Evolutionary conservation across 768 basidiomycete genomes (phyloP).

Genomic region (Candolleomyces aberdarensis): DNA sequence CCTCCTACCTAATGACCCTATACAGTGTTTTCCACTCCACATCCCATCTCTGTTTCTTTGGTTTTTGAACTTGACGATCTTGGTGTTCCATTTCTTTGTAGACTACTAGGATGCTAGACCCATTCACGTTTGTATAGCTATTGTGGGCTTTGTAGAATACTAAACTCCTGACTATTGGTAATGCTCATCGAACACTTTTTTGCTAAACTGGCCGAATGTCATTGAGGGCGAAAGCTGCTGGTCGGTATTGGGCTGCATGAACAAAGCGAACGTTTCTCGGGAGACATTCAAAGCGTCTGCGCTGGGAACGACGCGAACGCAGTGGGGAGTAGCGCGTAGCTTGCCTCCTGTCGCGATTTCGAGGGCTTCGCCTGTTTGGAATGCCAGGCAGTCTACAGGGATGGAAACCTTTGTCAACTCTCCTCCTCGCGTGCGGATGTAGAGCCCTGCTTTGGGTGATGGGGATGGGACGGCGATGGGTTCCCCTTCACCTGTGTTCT

Average conservation of each 20-base stretch:
- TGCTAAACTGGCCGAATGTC: conserved; percentile 91
- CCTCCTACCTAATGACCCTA: conserved; percentile 16
- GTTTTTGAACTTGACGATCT: neutral
- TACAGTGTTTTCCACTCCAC: neutral
- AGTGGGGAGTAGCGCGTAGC: conserved; percentile 92
- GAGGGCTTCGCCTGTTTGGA: conserved; percentile 96
- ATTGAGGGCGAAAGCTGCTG: conserved; percentile 64
- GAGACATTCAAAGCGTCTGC: conserved; percentile 47
- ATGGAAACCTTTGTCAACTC: conserved; percentile 81
- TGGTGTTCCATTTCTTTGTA: conserved; percentile 1
- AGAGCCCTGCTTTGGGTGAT: conserved; percentile 78
- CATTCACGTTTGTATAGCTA: conserved; percentile 1
- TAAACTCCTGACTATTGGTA: conserved; percentile 23
- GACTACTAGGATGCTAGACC: neutral
- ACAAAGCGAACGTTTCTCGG: conserved; percentile 87
- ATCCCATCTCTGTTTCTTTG: neutral
- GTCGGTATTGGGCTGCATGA: conserved; percentile 86
- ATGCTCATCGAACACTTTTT: conserved; percentile 67
- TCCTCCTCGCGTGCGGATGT: conserved; percentile 84
- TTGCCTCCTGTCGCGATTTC: conserved; percentile 81
- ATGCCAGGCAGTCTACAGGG: conserved; percentile 81
- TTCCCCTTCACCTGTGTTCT: conserved; percentile 37
- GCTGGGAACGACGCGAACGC: conserved; percentile 70
- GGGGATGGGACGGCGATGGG: conserved; percentile 60
- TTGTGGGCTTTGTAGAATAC: conserved; percentile 4